Evolutionary conservation across 441 rosid genomes (phyloP), one percentile per base, ranked within the genome.

Genomic region (Biscutella laevigata): DNA sequence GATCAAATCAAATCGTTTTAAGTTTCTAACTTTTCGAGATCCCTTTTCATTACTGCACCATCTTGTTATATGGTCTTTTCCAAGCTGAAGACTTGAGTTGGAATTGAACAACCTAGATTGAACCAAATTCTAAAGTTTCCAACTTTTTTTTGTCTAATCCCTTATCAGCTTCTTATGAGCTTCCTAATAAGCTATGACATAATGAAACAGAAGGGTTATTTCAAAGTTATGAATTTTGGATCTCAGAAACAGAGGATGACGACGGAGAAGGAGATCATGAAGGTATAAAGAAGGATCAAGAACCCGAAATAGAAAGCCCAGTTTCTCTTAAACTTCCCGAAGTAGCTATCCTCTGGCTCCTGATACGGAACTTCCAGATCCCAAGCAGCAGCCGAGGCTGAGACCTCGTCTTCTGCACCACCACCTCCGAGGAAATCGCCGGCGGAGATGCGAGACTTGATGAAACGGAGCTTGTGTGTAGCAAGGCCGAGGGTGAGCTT

Each of bases 331-430:
- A 87, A 91, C 85, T 91, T 91, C 2, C 83, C 94, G 44, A 84
- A 80, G 62, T 87, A 91, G 42, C 85, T 83, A 67, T 85, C 96
- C 0, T 92, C 90, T 3, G 96, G 98, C 68, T 91, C 98, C 57
- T 85, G 98, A 63, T 91, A 91, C 55, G 87, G 96, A 40, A 87
- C 87, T 75, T 91, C 95, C 58, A 91, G 84, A 69, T 89, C 95
- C 25, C 71, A 66, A 24, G 55, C 56, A 66, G 55, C 70, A 52
- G 69, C 69, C 1, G 64, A 65, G 9, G 54, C 69, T 1, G 59
- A 61, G 34, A 61, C 59, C 62, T 57, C 63, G 35, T 50, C 59
- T 19, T 62, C 78, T 24, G 68, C 81, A 0, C 72, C 82, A 4
- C 70, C 58, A 16, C 72, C 75, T 11, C 61, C 73, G 1, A 72